These are phyloP conservation scores for Lactarius sanguifluus DNA, from an alignment of 768 basidiomycete species.

Conservation along the genomic window DNA sequence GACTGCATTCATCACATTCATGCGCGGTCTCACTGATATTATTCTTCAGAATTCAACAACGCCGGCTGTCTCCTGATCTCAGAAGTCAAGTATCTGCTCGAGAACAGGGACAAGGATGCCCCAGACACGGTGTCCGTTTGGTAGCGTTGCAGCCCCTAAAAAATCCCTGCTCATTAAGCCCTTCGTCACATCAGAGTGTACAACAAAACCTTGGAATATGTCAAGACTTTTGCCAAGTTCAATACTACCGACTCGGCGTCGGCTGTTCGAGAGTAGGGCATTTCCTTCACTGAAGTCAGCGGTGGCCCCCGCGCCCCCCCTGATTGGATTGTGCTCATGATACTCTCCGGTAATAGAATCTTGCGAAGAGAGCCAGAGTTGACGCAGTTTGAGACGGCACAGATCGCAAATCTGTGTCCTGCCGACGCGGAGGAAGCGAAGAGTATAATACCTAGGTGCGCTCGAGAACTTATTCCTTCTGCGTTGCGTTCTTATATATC, in stretches of 20 bases:
- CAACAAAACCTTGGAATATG: conserved; percentile 91
- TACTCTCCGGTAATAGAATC: conserved; percentile 51
- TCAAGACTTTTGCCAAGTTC: conserved; percentile 89
- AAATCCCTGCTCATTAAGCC: not conserved
- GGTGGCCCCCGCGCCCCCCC: not conserved
- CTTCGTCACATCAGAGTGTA: conserved; percentile 61
- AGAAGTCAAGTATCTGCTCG: conserved; percentile 87
- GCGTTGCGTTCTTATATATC: conserved; percentile 20
- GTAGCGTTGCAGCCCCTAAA: not conserved
- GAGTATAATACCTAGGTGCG: conserved; percentile 84
- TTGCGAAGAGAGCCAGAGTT: conserved; percentile 74
- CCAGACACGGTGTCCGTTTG: conserved; percentile 77
- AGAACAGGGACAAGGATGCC: conserved; percentile 83
- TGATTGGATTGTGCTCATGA: conserved; percentile 2
- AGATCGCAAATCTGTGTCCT: conserved; percentile 89
- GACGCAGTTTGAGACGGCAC: conserved; percentile 89
- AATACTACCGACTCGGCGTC: conserved; percentile 80
- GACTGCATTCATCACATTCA: not conserved
- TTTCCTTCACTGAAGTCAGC: not conserved
- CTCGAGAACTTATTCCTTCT: conserved; percentile 31
- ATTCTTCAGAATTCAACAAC: conserved; percentile 76
- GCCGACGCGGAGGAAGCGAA: conserved; percentile 88
- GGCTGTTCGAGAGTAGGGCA: conserved; percentile 59
- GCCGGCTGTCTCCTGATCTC: conserved; percentile 89
- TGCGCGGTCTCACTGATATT: conserved; percentile 9